Base-by-base conservation (phyloP, 495 filamentous ascomycete genomes). In the Diplogelasinospora grovesii region DNA sequence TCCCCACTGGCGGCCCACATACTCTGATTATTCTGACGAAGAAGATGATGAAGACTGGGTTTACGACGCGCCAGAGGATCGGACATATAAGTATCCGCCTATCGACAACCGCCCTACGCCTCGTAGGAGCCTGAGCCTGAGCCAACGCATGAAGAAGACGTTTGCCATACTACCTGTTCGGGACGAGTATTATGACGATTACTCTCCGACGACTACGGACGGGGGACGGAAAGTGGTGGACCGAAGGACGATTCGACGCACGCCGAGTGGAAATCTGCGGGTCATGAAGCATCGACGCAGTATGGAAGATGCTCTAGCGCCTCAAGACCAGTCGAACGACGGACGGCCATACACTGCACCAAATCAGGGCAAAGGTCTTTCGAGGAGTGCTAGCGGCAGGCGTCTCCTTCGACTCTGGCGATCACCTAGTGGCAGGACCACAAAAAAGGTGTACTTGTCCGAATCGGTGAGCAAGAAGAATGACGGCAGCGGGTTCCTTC, bases 1-100 rank as follows among this genome's bases (percentile, higher is more conserved):
- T 52, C 86, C 87, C 1, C 83, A 83, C 60, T 94, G 89, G 88
- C 74, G 79, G 19, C 86, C 88, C 4, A 34, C 78, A 18, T 86
- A 85, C 55, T 83, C 78, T 71, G 81, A 85, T 21, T 77, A 82
- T 41, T 62, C 73, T 5, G 70, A 73, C 23, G 67, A 64, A n/a
- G 70, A 74, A 40, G 64, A 66, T 6, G 56, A 68, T 8, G 61
- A 70, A 21, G 61, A 66, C 9, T 55, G 58, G 26, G 50, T 41
- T 13, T 48, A 54, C n/a, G 50, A 58, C 6, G 50, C 56, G 1
- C 33, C 50, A 3, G 50, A 54, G 0, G 56, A 56, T 11, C 52
- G 50, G 16, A 54, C 56, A 14, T 69, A 59, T 41, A 47, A 49
- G 21, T 65, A 67, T 38, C 60, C 65, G n/a, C 52, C 56, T 14